Evolutionary conservation across 805 yeast species (phyloP).

Genomic region (Komagataella phaffii): DNA sequence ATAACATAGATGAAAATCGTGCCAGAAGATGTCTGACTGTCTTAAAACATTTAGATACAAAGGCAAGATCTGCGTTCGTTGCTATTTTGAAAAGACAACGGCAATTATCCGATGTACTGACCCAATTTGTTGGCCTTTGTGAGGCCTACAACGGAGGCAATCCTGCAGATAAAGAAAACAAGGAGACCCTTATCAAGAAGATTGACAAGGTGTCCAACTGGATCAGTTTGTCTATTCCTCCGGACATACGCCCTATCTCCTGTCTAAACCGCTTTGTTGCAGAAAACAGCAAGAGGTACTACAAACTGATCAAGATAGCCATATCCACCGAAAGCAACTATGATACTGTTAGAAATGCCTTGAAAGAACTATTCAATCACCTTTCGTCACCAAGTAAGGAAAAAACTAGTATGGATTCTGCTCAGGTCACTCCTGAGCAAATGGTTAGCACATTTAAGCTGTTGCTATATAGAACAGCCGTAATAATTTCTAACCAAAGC

Average conservation of each 20-base stretch:
- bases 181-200: slow-evolving; percentile 15
- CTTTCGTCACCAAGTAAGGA: slow-evolving; percentile 6
- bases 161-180: slow-evolving; percentile 9
- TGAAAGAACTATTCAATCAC: slow-evolving; percentile 26
- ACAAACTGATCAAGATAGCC: slow-evolving; percentile 40
- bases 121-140: slow-evolving; percentile 31
- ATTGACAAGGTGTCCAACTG: slow-evolving; percentile 45
- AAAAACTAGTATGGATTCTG: slow-evolving; percentile 4
- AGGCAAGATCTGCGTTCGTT: slow-evolving; percentile 47
- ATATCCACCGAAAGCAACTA: slow-evolving; percentile 46
- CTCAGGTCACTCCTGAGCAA: slow-evolving; percentile 28
- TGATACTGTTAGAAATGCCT: slow-evolving; percentile 42
- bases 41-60: slow-evolving; percentile 33
- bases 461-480: slow-evolving; percentile 47
- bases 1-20: slow-evolving; percentile 28
- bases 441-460: slow-evolving; percentile 41
- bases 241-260: slow-evolving; percentile 28
- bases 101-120: slow-evolving; percentile 31
- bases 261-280: slow-evolving; percentile 39
- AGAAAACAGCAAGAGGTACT: slow-evolving; percentile 45
- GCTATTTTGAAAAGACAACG: slow-evolving; percentile 63
- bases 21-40: slow-evolving; percentile 40
- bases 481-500: slow-evolving; percentile 50
- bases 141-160: slow-evolving; percentile 26
- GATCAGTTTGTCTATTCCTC: slow-evolving; percentile 48